Base-by-base conservation (phyloP, 176 grass and related monocot genomes). In the Tillandsia fasciculata region DNA sequence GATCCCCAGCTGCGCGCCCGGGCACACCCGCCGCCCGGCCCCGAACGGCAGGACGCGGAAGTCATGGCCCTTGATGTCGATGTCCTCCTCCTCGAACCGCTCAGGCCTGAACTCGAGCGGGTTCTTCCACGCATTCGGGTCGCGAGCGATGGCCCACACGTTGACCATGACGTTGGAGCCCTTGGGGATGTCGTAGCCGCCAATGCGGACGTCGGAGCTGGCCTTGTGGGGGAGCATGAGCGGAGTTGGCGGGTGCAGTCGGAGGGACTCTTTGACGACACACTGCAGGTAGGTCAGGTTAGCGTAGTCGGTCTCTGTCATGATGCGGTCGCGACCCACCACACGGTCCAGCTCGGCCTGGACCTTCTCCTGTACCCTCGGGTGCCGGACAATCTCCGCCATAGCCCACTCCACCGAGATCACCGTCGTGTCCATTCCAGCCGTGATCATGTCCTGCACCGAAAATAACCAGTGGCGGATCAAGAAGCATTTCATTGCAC, bases 371-470 rank as follows among this genome's bases (percentile, higher is more conserved):
- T 82, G 84, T 29, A 87, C 76, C 15, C 72, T 59, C 0, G 81
- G 88, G 69, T 87, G 84, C 66, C 78, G 64, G 0, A 80, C 72
- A 13, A 91, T 65, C 69, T 91, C 89, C 0, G 82, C 51, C 82
- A 91, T 87, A 50, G 85, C 76, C 89, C 89, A 91, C 67, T 91
- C 89, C 0, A 87, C 84, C 12, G 85, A 63, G 29, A 91, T 91
- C 48, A 87, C 89, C 14, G 89, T 91, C 52, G 89, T 91, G 82
- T 91, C 89, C 24, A 71, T 82, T 26, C 84, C 89, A 2, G 89
- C 84, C 15, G 89, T 85, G 63, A 91, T 87, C 82, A 87, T 85
- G 59, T 91, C 89, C 83, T 91, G 71, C 65, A 52, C 13, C 59
- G 10, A 70, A 15, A 9, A 22, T 8, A 48, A 57, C 70, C 18